Conservation (phyloP, 768 basidiomycete species). For the Gloeophyllum trabeum region DNA sequence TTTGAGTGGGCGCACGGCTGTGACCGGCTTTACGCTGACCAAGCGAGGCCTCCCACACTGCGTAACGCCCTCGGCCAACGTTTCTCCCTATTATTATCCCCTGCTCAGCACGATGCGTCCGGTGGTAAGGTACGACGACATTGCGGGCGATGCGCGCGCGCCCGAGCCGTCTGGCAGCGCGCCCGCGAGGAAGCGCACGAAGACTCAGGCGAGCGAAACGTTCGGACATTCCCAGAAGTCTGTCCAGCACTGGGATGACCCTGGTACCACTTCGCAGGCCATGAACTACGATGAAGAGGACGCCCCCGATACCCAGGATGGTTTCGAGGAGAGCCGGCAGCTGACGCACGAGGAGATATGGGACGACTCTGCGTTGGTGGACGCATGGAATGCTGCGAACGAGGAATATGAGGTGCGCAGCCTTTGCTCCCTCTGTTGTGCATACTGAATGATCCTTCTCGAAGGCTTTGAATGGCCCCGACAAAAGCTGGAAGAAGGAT, state of each 20-base stretch:
- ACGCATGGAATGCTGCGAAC: constrained; percentile 77
- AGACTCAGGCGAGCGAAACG: neutral
- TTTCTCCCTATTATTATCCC: no score
- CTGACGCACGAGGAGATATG: constrained; percentile 70
- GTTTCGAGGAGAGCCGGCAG: constrained; percentile 45
- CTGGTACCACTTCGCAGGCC: constrained; percentile 13
- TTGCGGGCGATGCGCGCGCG: constrained; percentile 27
- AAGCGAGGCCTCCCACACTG: no score
- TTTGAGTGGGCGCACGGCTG: no score
- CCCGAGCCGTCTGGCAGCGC: constrained; percentile 9
- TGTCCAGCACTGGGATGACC: constrained; percentile 35
- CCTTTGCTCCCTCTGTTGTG: neutral
- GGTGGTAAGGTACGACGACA: constrained; percentile 55
- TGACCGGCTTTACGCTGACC: no score
- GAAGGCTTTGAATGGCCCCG: constrained; percentile 54
- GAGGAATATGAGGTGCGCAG: constrained; percentile 62
- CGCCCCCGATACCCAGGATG: constrained; percentile 15
- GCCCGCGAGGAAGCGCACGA: constrained; percentile 6
- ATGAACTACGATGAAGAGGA: constrained; percentile 23
- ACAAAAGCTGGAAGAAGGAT: constrained; percentile 63
- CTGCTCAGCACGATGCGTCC: constrained; percentile 22
- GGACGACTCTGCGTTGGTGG: constrained; percentile 77
- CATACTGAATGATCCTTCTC: constrained; percentile 1
- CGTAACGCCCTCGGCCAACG: no score
- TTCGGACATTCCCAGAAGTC: constrained; percentile 12